These are phyloP conservation scores for Neurospora sp. DNA, from an alignment of 495 filamentous ascomycete genomes.

Conservation along the genomic window DNA sequence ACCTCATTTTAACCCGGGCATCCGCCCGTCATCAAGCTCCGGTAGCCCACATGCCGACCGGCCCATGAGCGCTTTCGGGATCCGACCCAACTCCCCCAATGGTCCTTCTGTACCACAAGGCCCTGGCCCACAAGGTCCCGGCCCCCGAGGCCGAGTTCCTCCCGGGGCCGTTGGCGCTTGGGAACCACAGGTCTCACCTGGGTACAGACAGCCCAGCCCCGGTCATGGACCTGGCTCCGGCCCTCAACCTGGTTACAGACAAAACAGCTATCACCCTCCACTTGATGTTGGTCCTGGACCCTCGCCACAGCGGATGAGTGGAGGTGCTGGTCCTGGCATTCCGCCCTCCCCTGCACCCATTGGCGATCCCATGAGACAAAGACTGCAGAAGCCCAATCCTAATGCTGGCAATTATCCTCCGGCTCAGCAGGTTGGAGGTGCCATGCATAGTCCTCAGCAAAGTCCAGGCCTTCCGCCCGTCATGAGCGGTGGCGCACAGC, in stretches of 20 bases:
- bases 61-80: slow-evolving; percentile 58
- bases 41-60: slow-evolving; percentile 40
- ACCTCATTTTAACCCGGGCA: slow-evolving; percentile 25
- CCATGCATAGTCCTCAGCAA: slow-evolving; percentile 2
- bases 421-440: background rate
- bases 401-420: slow-evolving; percentile 10
- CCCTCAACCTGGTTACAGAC: background rate
- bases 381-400: slow-evolving; percentile 30
- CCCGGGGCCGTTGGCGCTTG: slow-evolving; percentile 22
- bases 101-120: slow-evolving; percentile 11
- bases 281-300: background rate
- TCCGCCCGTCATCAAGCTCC: slow-evolving; percentile 23
- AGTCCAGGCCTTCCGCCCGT: slow-evolving; percentile 16
- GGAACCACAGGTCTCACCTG: slow-evolving; percentile 32
- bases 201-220: slow-evolving; percentile 33
- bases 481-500: slow-evolving; percentile 2
- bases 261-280: background rate
- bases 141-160: slow-evolving; percentile 13
- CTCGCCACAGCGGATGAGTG: background rate
- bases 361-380: slow-evolving; percentile 20
- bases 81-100: slow-evolving; percentile 33
- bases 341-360: slow-evolving; percentile 7
- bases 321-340: slow-evolving; percentile 1
- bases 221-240: slow-evolving; percentile 6
- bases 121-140: slow-evolving; percentile 3